Conservation (phyloP, 805 yeast genomes). For the Monosporozyma siamensis region DNA sequence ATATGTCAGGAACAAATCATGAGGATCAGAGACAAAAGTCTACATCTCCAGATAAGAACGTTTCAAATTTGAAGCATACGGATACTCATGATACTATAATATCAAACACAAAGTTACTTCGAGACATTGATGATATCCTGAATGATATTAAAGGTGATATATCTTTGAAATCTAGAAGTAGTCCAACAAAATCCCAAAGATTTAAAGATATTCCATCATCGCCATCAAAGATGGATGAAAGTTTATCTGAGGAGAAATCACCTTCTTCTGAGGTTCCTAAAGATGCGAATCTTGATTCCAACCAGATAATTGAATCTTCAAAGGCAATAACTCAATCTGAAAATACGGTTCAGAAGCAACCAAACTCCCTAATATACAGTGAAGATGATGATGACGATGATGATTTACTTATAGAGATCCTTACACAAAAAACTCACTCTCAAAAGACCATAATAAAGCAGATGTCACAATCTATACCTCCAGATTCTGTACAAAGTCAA, state of each 20-base stretch:
- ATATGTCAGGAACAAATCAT: background rate
- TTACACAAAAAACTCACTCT: conserved; percentile 17
- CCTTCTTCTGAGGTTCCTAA: too few relatives aligned
- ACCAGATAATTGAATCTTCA: too few relatives aligned
- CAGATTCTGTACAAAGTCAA: too few relatives aligned
- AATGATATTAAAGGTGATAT: conserved; percentile 21
- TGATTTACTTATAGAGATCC: conserved; percentile 21
- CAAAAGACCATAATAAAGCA: conserved; percentile 1
- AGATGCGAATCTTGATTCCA: too few relatives aligned
- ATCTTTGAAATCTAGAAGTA: conserved; percentile 7
- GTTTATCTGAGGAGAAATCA: background rate
- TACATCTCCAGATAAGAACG: background rate
- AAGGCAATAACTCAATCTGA: background rate
- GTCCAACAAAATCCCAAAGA: background rate
- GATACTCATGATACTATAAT: background rate
- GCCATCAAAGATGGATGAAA: conserved; percentile 10
- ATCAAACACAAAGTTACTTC: background rate
- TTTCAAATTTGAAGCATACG: background rate
- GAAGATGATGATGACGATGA: conserved; percentile 9
- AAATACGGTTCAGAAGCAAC: background rate
- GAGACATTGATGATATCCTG: conserved; percentile 28
- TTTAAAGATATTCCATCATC: conserved; percentile 23
- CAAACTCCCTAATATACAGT: background rate
- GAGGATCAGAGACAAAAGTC: background rate
- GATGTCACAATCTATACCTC: background rate